Percentiles rank a stretch among this genome's conserved stretches.
Evolutionary conservation across 2,329 filamentous ascomycete genomes (phyloP).

Genomic region (Stemphylium beticola): DNA sequence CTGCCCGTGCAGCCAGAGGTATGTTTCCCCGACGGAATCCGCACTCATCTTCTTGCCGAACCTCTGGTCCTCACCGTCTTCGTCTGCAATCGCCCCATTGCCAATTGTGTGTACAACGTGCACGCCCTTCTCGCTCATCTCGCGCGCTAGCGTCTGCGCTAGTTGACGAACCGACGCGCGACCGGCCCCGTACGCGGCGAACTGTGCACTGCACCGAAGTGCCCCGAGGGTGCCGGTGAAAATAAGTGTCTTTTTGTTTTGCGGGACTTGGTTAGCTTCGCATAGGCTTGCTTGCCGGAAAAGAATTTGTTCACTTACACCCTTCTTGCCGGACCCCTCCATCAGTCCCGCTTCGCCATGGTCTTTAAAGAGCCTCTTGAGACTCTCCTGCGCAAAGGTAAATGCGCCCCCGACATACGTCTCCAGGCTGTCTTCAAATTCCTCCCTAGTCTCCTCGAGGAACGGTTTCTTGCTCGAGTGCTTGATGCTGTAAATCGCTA

Average conservation of each 20-base stretch:
- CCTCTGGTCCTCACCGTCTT: conserved; percentile 55
- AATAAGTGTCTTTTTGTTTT: conserved; percentile 3
- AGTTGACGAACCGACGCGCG: conserved; percentile 61
- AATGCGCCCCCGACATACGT: conserved; percentile 63
- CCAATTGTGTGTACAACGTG: conserved; percentile 67
- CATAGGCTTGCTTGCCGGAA: too few species aligned
- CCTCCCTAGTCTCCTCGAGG: conserved; percentile 59
- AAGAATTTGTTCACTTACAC: conserved; percentile 35
- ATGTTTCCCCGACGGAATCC: conserved; percentile 63
- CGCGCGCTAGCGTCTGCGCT: conserved; percentile 62
- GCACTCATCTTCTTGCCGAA: conserved; percentile 63
- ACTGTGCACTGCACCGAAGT: conserved; percentile 61
- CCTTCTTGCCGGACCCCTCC: conserved; percentile 60
- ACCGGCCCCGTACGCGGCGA: conserved; percentile 62
- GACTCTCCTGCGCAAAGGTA: conserved; percentile 59
- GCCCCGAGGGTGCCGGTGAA: conserved; percentile 59
- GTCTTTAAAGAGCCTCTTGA: conserved; percentile 50
- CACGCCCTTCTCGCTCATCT: conserved; percentile 63
- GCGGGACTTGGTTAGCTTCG: background rate
- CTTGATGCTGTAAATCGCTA: conserved; percentile 65
- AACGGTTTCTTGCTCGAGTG: conserved; percentile 62
- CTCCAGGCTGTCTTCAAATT: conserved; percentile 54
- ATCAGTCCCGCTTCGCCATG: conserved; percentile 57
- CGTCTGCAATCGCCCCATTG: conserved; percentile 62
- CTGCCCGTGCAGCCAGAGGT: conserved; percentile 59